Percentiles rank a stretch among this genome's conserved stretches.
Conservation (phyloP, 2,329 filamentous ascomycete genomes). For the Neopestalotiopsis rosae region DNA sequence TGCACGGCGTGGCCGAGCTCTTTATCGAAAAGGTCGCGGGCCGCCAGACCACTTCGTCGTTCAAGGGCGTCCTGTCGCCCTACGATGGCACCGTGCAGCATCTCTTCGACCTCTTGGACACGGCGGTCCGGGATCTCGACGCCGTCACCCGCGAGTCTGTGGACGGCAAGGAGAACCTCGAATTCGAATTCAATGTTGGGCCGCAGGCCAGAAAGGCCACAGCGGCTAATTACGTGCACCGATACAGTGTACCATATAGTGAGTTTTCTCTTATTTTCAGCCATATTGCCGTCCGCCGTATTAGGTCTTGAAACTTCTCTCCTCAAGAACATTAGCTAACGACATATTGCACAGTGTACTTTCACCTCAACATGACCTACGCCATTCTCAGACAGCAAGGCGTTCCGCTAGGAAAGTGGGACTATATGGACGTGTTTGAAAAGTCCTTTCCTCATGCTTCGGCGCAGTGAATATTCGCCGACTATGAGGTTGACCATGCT, state of each 20-base stretch:
- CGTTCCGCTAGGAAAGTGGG: slow-evolving; percentile 62
- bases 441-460: slow-evolving; percentile 8
- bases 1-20: slow-evolving; percentile 30
- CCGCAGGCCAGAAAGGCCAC: slow-evolving; percentile 30
- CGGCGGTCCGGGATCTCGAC: slow-evolving; percentile 31
- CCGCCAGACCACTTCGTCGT: slow-evolving; percentile 33
- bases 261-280: not conserved
- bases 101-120: slow-evolving; percentile 40
- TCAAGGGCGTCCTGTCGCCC: slow-evolving; percentile 19
- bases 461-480: too few relatives aligned
- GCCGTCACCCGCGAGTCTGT: slow-evolving; percentile 30
- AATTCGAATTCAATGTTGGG: slow-evolving; percentile 38
- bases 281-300: not conserved
- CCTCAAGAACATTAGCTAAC: not conserved
- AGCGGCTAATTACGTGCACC: slow-evolving; percentile 46
- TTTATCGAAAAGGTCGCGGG: slow-evolving; percentile 41
- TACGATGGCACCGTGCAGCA: slow-evolving; percentile 37
- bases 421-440: slow-evolving; percentile 43
- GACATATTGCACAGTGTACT: slow-evolving; percentile 50
- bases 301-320: not conserved
- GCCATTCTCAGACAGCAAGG: slow-evolving; percentile 64
- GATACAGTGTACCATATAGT: slow-evolving; percentile 57
- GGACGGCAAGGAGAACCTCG: slow-evolving; percentile 37
- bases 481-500: too few relatives aligned
- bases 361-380: slow-evolving; percentile 65